These are phyloP conservation scores for Eucalyptus grandis DNA, from an alignment of 345 rosid species.

Conservation along the genomic window DNA sequence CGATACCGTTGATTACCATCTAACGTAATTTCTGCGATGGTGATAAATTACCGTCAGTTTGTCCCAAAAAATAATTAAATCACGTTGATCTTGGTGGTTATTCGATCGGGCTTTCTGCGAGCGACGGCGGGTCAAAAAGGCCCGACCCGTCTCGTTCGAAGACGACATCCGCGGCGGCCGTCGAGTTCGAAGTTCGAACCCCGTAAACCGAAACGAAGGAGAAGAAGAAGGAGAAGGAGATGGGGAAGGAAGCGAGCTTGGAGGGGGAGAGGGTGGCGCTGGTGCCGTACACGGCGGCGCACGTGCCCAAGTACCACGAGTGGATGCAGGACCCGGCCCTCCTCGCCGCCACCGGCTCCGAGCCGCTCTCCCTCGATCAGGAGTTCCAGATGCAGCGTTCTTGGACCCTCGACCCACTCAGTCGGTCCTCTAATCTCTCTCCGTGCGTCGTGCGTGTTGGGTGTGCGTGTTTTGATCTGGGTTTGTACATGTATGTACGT, in stretches of 20 bases:
- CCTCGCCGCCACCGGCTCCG: slow-evolving; percentile 83
- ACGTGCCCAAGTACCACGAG: slow-evolving; percentile 68
- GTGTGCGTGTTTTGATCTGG: not conserved
- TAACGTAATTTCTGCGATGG: not conserved
- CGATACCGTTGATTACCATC: not conserved
- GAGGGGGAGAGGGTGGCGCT: slow-evolving; percentile 70
- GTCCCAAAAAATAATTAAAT: not conserved
- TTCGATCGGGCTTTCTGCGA: not conserved
- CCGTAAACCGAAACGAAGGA: not conserved
- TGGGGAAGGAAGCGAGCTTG: slow-evolving; percentile 42
- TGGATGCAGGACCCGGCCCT: slow-evolving; percentile 92
- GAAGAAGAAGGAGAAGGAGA: not conserved
- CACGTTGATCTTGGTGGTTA: not conserved
- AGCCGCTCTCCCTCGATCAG: slow-evolving; percentile 72
- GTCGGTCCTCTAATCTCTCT: slow-evolving; percentile 13
- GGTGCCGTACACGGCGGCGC: slow-evolving; percentile 75
- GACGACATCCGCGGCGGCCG: not conserved
- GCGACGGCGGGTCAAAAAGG: not conserved
- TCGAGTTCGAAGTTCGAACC: not conserved
- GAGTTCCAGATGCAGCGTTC: slow-evolving; percentile 81
- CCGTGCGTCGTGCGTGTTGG: not conserved
- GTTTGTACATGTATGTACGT: not conserved
- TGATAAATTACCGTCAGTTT: not conserved
- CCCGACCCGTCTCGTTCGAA: not conserved
- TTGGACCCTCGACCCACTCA: slow-evolving; percentile 86